Base-by-base conservation (phyloP, 208 protist species). In the Crithidia bombi region DNA sequence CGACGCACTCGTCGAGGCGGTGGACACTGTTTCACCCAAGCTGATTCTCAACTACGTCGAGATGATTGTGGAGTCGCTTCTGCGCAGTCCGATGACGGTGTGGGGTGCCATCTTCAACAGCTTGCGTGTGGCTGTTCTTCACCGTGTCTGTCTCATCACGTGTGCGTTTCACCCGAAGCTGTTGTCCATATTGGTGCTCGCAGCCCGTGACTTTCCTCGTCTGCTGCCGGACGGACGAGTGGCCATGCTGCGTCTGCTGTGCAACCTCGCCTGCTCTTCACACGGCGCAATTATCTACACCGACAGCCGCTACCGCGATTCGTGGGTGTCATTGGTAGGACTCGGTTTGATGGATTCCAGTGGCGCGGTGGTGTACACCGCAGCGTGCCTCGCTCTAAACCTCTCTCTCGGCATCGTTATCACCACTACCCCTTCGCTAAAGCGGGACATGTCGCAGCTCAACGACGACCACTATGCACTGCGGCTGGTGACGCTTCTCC, bases 61-160 rank as follows among this genome's bases (percentile, higher is more conserved):
- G 14, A 68, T 83, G 14, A 51, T 91, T 7, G 68, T 59, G 5
- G 56, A 75, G 56, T 69, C 68, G 17, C 71, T 96, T 0, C 38
- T 83, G 47, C 46, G 78, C 55, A 89, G 65, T 21, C 81, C 79
- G 14, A 32, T 70, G 36, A 54, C 62, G 36, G 49, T 87, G 21
- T 93, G 92, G 87, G 89, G 86, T 7, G 86, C 89, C 0, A 50
- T 93, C 11, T 82, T 96, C 32, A 88, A 95, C 65, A 70, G 65
- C 17, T 69, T 93, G 30, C 89, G 92, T 44, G 64, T 92, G 3
- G 87, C 81, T 0, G 36, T 94, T 2, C 75, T 96, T 14, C 81
- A 96, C 73, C 88, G 87, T 43, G 50, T 66, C 0, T 82, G 85
- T 19, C 49, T 87, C 30, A 70, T 67, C 43, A 54, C 73, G 6